A percentile compares a stretch with the other conserved stretches of the same genome.
Conservation (phyloP, 306 rosid genomes). For the Quercus alba region DNA sequence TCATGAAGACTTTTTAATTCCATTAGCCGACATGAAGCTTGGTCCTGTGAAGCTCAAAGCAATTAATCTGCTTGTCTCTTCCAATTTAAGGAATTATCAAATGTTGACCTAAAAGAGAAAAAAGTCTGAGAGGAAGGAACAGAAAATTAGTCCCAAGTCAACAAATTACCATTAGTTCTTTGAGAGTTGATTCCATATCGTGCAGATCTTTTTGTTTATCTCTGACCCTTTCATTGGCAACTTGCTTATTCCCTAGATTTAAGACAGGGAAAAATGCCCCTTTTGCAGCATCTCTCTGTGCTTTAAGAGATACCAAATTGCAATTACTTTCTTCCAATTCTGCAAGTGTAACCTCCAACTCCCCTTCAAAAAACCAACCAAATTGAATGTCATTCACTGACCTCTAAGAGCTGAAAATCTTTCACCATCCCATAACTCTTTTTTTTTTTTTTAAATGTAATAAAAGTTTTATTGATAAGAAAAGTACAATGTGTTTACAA, state of each 20-base stretch:
- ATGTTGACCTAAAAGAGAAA: not conserved
- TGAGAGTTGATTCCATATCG: conserved; percentile 82
- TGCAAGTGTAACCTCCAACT: conserved; percentile 53
- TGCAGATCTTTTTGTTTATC: conserved; percentile 86
- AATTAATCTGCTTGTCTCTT: conserved; percentile 15
- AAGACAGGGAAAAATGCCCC: conserved; percentile 68
- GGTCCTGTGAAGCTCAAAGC: conserved; percentile 53
- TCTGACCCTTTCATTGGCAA: conserved; percentile 53
- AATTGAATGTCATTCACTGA: not conserved
- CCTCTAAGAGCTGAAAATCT: conserved; percentile 13
- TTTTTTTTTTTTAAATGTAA: not conserved
- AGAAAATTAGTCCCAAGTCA: not conserved
- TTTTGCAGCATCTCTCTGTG: conserved; percentile 70
- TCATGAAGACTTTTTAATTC: conserved; percentile 74
- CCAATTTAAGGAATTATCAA: conserved; percentile 2
- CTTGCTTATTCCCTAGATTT: conserved; percentile 57
- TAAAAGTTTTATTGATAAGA: too few species aligned
- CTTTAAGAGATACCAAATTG: conserved; percentile 67
- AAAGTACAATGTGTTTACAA: too few species aligned
- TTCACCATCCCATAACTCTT: not conserved
- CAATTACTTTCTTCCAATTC: conserved; percentile 71
- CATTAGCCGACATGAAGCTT: conserved; percentile 52
- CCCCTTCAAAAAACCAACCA: conserved; percentile 56
- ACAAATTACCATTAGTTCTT: conserved; percentile 63
- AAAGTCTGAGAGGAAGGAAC: not conserved